Conservation (phyloP, 495 filamentous ascomycete species). For the Penicillium riverlandense region DNA sequence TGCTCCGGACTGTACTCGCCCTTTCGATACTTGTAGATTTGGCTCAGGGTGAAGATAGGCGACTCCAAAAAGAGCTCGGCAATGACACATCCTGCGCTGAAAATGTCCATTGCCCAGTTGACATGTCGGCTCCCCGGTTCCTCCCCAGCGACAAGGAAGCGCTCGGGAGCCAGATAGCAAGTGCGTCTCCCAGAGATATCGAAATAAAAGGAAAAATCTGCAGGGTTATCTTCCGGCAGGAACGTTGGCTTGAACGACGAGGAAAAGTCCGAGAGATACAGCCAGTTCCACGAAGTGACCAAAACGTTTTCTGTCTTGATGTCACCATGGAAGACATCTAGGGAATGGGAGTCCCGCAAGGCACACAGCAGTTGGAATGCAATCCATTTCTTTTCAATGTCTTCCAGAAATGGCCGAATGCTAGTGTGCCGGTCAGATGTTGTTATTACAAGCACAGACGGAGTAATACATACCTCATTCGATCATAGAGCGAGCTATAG, state of each 20-base stretch:
- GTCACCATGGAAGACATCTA: constrained; percentile 93
- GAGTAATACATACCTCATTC: constrained; percentile 58
- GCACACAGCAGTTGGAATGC: constrained; percentile 94
- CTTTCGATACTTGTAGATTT: constrained; percentile 88
- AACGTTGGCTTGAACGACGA: constrained; percentile 92
- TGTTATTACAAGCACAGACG: background rate
- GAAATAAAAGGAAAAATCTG: constrained; percentile 96
- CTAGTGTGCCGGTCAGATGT: constrained; percentile 34
- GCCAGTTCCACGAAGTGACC: constrained; percentile 99
- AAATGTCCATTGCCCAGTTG: constrained; percentile 98
- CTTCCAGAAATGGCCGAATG: constrained; percentile 93
- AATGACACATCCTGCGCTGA: constrained; percentile 95
- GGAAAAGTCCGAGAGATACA: constrained; percentile 94
- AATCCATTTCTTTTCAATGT: constrained; percentile 98
- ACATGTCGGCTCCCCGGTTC: constrained; percentile 54
- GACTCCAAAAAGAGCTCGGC: constrained; percentile 95
- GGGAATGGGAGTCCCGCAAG: constrained; percentile 82
- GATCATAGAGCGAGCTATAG: constrained; percentile 95
- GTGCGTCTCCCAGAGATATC: constrained; percentile 86
- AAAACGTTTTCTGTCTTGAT: constrained; percentile 97
- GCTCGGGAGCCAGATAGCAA: constrained; percentile 94
- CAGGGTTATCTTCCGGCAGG: constrained; percentile 93
- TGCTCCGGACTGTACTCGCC: constrained; percentile 86
- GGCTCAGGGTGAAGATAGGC: constrained; percentile 85
- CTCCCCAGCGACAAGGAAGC: constrained; percentile 69